A percentile compares a stretch with the other conserved stretches of the same genome.
Evolutionary conservation across 768 basidiomycete genomes (phyloP).

Genomic region (Lactarius quietus): DNA sequence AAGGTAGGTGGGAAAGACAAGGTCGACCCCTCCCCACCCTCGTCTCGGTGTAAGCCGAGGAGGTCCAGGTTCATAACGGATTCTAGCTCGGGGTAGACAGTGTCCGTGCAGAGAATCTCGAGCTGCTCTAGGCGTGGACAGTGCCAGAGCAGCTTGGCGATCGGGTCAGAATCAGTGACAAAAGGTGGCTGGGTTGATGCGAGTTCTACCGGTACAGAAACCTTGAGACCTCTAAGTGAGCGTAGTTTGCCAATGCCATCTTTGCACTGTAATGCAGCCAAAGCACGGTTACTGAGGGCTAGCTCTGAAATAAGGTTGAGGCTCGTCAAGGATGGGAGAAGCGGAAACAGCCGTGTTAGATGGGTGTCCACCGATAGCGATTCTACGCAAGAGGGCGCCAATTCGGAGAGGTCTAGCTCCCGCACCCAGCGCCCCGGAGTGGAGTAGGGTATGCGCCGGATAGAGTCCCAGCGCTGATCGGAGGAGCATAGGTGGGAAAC

Average conservation of each 20-base stretch:
- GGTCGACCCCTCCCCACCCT: slow-evolving; percentile 19
- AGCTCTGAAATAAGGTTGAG: slow-evolving; percentile 21
- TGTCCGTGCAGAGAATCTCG: slow-evolving; percentile 21
- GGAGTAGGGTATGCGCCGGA: slow-evolving; percentile 82
- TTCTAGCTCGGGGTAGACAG: slow-evolving; percentile 14
- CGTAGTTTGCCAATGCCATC: slow-evolving; percentile 22
- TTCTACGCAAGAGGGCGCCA: slow-evolving; percentile 40
- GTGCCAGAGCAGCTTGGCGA: slow-evolving; percentile 10
- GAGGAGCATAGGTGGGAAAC: slow-evolving; percentile 52
- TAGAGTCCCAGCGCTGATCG: slow-evolving; percentile 83
- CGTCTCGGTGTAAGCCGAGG: neutral
- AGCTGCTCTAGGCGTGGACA: slow-evolving; percentile 24
- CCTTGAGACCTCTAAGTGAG: slow-evolving; percentile 22
- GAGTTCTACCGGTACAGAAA: slow-evolving; percentile 17
- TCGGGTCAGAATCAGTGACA: neutral
- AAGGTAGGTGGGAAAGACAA: slow-evolving; percentile 41
- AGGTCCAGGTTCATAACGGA: slow-evolving; percentile 1
- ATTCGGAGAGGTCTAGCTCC: slow-evolving; percentile 61
- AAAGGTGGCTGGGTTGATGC: neutral
- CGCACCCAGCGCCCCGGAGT: slow-evolving; percentile 88
- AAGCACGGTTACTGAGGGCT: slow-evolving; percentile 20
- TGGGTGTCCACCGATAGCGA: slow-evolving; percentile 57
- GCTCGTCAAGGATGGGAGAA: slow-evolving; percentile 35
- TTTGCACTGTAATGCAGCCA: slow-evolving; percentile 15
- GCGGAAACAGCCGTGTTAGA: slow-evolving; percentile 59